phyloP scores from a whole-genome alignment of 2,329 filamentous ascomycete species.

The Paramyrothecium roridum region DNA sequence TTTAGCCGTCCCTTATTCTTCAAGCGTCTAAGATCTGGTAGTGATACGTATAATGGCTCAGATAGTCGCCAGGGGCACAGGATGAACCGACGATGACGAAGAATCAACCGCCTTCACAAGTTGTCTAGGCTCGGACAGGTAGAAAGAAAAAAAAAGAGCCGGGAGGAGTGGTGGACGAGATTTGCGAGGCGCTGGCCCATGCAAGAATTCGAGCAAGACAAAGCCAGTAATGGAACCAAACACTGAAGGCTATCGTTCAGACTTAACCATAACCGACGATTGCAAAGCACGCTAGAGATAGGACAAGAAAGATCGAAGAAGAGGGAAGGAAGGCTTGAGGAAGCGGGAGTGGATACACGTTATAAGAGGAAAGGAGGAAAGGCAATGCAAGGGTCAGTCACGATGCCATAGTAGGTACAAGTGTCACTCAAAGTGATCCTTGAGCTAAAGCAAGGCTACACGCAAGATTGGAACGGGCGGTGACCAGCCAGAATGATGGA shows the following conservation, averaged over 20 bases:
- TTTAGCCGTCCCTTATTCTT: not conserved
- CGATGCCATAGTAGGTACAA: not conserved
- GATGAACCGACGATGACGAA: too few relatives aligned
- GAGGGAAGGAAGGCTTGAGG: conserved; percentile 19
- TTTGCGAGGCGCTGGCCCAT: too few relatives aligned
- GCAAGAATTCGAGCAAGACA: too few relatives aligned
- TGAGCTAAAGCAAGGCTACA: not conserved
- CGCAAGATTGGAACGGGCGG: conserved; percentile 1
- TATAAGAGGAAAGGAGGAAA: conserved; percentile 24
- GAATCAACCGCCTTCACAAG: too few relatives aligned
- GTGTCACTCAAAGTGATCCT: not conserved
- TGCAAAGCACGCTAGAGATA: conserved; percentile 13
- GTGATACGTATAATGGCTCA: not conserved
- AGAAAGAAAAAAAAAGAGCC: too few relatives aligned
- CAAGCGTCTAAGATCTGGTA: not conserved
- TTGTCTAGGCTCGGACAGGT: too few relatives aligned
- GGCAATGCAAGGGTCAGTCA: conserved; percentile 2
- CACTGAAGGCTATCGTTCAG: too few relatives aligned
- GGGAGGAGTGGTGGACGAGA: too few relatives aligned
- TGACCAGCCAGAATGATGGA: conserved; percentile 1
- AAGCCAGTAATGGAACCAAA: too few relatives aligned
- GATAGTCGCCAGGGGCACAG: not conserved
- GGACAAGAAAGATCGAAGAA: conserved; percentile 21
- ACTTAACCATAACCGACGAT: conserved; percentile 9
- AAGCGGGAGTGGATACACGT: conserved; percentile 28